Evolutionary conservation across 2,329 filamentous ascomycete species (phyloP).

Genomic region (Fusarium staphyleae): DNA sequence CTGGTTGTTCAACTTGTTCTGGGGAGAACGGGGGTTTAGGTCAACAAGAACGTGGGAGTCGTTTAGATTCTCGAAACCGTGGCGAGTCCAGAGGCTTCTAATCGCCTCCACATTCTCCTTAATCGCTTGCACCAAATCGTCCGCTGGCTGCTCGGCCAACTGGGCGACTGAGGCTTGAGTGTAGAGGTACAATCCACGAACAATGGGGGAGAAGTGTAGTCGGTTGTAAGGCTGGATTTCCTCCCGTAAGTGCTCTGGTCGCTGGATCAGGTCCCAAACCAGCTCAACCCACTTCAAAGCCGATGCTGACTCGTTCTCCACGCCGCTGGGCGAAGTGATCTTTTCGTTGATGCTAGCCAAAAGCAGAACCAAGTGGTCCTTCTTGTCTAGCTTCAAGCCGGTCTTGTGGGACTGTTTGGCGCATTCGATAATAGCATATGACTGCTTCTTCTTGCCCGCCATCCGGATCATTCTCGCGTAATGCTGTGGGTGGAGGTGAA

Average conservation of each 20-base stretch:
- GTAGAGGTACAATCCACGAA: constrained; percentile 45
- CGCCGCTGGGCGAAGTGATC: constrained; percentile 45
- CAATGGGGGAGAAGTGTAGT: constrained; percentile 38
- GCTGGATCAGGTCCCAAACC: constrained; percentile 59
- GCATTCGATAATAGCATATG: constrained; percentile 58
- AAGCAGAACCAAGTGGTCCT: constrained; percentile 48
- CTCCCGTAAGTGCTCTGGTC: constrained; percentile 48
- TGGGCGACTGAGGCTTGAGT: constrained; percentile 39
- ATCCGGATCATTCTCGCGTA: constrained; percentile 52
- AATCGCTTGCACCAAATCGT: constrained; percentile 38
- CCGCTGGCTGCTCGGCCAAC: constrained; percentile 32
- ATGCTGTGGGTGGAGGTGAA: constrained; percentile 47
- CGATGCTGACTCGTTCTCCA: constrained; percentile 47
- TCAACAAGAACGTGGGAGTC: constrained; percentile 36
- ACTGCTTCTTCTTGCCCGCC: constrained; percentile 50
- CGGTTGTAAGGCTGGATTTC: constrained; percentile 24
- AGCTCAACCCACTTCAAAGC: constrained; percentile 56
- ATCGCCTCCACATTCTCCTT: constrained; percentile 43
- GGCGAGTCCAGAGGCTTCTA: constrained; percentile 39
- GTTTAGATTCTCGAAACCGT: constrained; percentile 26
- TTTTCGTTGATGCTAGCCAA: constrained; percentile 45
- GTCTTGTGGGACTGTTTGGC: constrained; percentile 56
- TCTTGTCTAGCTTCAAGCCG: constrained; percentile 51
- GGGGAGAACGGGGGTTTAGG: constrained; percentile 34
- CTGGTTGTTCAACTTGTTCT: constrained; percentile 4